Evolutionary conservation across 1,139 yeast genomes (phyloP).

Genomic region (Kodamaea arcana): DNA sequence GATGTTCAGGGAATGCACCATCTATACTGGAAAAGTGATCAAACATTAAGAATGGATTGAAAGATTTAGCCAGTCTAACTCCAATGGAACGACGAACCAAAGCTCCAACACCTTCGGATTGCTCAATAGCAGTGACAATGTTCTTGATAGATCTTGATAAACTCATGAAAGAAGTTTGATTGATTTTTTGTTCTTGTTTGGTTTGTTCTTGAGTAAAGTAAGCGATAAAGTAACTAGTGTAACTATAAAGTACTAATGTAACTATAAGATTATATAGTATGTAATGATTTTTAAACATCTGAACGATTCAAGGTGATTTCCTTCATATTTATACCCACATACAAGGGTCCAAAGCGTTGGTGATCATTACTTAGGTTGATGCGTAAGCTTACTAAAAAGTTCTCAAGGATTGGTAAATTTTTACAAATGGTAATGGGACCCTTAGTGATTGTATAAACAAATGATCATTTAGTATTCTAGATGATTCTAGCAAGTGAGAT

Average conservation of each 20-base stretch:
- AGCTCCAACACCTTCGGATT: conserved; percentile 87
- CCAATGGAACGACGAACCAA: conserved; percentile 81
- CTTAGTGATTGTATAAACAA: no score
- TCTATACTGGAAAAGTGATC: conserved; percentile 62
- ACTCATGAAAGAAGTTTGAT: conserved; percentile 4
- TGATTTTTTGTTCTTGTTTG: not conserved
- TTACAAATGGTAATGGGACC: no score
- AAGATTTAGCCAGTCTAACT: conserved; percentile 58
- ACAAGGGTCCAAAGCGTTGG: no score
- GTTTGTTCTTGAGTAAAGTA: not conserved
- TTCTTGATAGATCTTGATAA: conserved; percentile 51
- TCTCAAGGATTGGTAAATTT: no score
- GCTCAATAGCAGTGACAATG: conserved; percentile 64
- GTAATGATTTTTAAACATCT: not conserved
- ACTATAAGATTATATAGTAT: not conserved
- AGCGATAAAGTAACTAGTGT: no score
- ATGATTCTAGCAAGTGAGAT: no score
- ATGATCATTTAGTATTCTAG: no score
- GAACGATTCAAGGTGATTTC: not conserved
- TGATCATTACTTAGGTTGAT: no score
- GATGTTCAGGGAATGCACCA: conserved; percentile 87
- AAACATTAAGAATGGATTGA: conserved; percentile 67
- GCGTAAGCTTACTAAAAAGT: no score
- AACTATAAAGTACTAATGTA: no score
- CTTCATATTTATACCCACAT: not conserved